Evolutionary conservation across 2,329 filamentous ascomycete genomes (phyloP), one percentile per base, ranked within the genome.

Genomic region (Fusarium robinianum): DNA sequence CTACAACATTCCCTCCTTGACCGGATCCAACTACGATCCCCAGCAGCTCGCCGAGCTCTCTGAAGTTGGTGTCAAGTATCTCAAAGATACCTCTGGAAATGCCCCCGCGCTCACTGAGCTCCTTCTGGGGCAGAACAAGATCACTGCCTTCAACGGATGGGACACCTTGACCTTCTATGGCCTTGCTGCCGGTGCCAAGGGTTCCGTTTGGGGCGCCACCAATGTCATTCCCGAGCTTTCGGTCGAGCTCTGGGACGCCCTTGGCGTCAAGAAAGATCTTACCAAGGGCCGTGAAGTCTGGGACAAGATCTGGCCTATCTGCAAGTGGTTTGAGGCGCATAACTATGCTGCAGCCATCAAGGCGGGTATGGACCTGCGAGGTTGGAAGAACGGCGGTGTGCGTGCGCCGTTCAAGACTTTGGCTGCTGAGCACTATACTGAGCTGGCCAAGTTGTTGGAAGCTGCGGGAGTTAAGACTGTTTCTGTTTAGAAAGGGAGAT

Each of bases 81-180:
- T 76, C n/a, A 76, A 76, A 51, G 73, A 76, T 55, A 75, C 73
- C 0, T 76, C 72, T 4, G 73, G 73, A 5, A 69, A 76, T 45
- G 73, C 66, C 1, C 72, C 73, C 1, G 71, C 67, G 0, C 55
- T 74, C 6, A 76, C 72, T 0, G 72, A 76, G 51, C 49, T 75
- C 15, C 58, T 76, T 2, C 74, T 75, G 41, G 63, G 63, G 29
- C 30, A 39, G 7, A 43, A 49, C 2, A 59, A 67, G 34, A 69
- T 75, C 42, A 74, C 69, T 3, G 63, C 71, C 0, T 74, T 76
- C 55, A 76, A 76, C 36, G 73, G 73, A 2, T 76, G 72, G 73
- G 73, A 76, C 51, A 75, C 72, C 0, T 59, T 76, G 30, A 76
- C 73, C 2, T 76, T 76, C 56, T 75, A 75, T 45, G 72, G 72